phyloP scores from a whole-genome alignment of 1,139 yeast species.

The Kodamaea suecica region DNA sequence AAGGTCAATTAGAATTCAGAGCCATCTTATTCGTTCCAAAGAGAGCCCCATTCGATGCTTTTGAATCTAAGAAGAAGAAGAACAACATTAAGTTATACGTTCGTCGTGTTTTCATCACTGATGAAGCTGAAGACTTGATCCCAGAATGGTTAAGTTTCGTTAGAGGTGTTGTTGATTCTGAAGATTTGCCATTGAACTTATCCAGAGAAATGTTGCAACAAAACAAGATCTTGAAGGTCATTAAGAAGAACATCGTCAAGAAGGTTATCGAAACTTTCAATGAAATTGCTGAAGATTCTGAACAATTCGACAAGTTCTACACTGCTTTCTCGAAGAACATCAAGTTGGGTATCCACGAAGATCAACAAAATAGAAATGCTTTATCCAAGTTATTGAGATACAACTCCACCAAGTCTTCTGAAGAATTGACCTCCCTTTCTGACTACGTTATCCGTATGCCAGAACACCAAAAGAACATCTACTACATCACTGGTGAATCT shows the following conservation, averaged over 20 bases:
- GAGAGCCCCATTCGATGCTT: slow-evolving; percentile 99
- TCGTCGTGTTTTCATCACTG: slow-evolving; percentile 99
- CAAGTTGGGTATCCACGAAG: slow-evolving; percentile 99
- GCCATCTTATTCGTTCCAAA: slow-evolving; percentile 97
- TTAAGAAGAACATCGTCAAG: slow-evolving; percentile 98
- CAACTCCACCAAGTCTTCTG: slow-evolving; percentile 93
- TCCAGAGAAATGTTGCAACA: slow-evolving; percentile 99
- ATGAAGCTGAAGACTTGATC: slow-evolving; percentile 97
- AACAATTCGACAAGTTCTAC: slow-evolving; percentile 98
- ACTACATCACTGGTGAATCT: slow-evolving; percentile 99
- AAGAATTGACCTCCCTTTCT: slow-evolving; percentile 89
- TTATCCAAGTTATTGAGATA: slow-evolving; percentile 95
- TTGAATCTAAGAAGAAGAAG: slow-evolving; percentile 98
- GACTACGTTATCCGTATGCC: slow-evolving; percentile 99
- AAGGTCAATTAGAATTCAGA: slow-evolving; percentile 99
- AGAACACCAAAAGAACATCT: slow-evolving; percentile 99
- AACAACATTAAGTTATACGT: slow-evolving; percentile 98
- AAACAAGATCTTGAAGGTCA: slow-evolving; percentile 99
- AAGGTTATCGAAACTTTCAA: slow-evolving; percentile 97
- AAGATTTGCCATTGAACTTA: slow-evolving; percentile 98
- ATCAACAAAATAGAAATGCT: slow-evolving; percentile 93
- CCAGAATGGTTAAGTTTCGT: slow-evolving; percentile 99
- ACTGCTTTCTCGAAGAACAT: slow-evolving; percentile 97
- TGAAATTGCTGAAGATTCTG: slow-evolving; percentile 98
- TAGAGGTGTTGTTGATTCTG: slow-evolving; percentile 99